Evolutionary conservation across 2,329 filamentous ascomycete genomes (phyloP).

Genomic region (Seiridium unicorne): DNA sequence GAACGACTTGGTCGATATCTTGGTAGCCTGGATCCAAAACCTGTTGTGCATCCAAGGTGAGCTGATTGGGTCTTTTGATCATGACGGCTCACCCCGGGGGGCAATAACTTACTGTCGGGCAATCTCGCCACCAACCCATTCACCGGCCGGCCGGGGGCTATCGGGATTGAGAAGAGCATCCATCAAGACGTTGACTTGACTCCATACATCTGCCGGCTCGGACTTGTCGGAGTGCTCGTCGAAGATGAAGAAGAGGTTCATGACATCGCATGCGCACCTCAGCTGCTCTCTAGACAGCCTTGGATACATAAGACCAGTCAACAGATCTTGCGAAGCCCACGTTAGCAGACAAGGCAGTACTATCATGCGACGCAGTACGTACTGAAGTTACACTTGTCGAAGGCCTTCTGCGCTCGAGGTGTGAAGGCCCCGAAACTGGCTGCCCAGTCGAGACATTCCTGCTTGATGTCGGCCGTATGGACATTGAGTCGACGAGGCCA

Average conservation of each 20-base stretch:
- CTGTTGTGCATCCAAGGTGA: slow-evolving; percentile 9
- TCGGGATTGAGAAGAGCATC: slow-evolving; percentile 12
- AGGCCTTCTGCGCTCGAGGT: slow-evolving; percentile 8
- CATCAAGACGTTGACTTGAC: slow-evolving; percentile 12
- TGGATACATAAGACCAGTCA: slow-evolving; percentile 12
- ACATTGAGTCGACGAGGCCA: slow-evolving; percentile 13
- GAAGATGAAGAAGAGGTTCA: slow-evolving; percentile 19
- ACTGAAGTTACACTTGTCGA: slow-evolving; percentile 15
- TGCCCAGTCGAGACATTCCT: slow-evolving; percentile 13
- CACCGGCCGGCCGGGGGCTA: slow-evolving; percentile 9
- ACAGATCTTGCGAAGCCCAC: slow-evolving; percentile 7
- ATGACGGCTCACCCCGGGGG: not conserved
- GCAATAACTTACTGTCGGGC: slow-evolving; percentile 18
- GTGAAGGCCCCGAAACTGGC: slow-evolving; percentile 14
- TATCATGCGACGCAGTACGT: not conserved
- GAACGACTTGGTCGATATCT: slow-evolving; percentile 16
- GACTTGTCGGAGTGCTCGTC: slow-evolving; percentile 16
- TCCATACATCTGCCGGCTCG: slow-evolving; percentile 10
- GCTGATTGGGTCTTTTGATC: not conserved
- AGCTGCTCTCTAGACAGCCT: slow-evolving; percentile 13
- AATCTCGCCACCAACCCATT: slow-evolving; percentile 16
- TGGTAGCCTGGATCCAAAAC: slow-evolving; percentile 19
- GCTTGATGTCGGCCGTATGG: slow-evolving; percentile 8
- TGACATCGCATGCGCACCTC: slow-evolving; percentile 14
- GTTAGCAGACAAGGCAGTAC: not conserved